A percentile compares a stretch with the other conserved stretches of the same genome.
phyloP scores from a whole-genome alignment of 345 rosid genomes.

The Citrus medica region DNA sequence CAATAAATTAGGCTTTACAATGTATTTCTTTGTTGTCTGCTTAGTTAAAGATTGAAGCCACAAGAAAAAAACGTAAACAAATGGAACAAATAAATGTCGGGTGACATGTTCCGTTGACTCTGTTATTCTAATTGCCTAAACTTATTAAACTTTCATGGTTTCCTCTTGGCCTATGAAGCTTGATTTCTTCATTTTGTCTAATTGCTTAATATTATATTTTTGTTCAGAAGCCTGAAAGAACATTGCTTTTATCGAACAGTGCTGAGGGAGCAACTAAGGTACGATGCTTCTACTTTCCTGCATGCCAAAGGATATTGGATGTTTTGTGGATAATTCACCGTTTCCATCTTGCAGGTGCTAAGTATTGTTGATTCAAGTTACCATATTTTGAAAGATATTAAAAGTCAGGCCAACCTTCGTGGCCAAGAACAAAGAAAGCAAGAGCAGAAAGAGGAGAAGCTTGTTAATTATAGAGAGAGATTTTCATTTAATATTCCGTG shows the following conservation, averaged over 20 bases:
- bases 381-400: conserved; percentile 53
- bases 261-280: conserved; percentile 97
- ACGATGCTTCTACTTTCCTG: conserved; percentile 8
- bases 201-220: conserved; percentile 8
- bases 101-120: neutral
- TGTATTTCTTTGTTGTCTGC: neutral
- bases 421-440: conserved; percentile 43
- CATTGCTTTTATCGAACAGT: conserved; percentile 53
- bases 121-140: neutral
- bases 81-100: neutral
- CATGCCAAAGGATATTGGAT: conserved; percentile 2
- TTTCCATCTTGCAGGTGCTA: conserved; percentile 56
- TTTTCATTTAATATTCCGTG: conserved; percentile 57
- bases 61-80: neutral
- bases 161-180: conserved; percentile 1
- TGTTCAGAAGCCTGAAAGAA: conserved; percentile 84
- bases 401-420: conserved; percentile 28
- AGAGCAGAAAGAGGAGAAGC: conserved; percentile 42
- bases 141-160: neutral
- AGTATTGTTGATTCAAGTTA: conserved; percentile 75
- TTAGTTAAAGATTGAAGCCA: neutral
- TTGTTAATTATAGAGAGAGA: conserved; percentile 60
- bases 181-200: conserved; percentile 9
- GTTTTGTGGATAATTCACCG: conserved; percentile 10
- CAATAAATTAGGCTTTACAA: neutral